These are phyloP conservation scores for Ciborinia camelliae DNA, from an alignment of 2,329 filamentous ascomycete genomes.

Conservation along the genomic window DNA sequence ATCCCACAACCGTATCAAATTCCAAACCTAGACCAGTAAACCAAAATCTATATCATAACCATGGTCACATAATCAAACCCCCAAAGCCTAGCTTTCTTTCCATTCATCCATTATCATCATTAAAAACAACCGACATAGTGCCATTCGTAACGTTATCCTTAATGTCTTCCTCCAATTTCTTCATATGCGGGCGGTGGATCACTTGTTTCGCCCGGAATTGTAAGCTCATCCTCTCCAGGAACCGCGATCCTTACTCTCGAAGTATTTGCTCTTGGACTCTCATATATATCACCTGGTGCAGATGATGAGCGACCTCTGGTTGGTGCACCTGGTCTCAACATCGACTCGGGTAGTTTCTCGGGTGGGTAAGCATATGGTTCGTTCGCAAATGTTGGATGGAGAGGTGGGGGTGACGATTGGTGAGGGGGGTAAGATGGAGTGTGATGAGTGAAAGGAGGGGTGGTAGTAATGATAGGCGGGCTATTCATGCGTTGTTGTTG, in stretches of 20 bases:
- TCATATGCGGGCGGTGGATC: constrained; percentile 17
- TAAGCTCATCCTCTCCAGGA: constrained; percentile 19
- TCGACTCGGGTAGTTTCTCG: constrained; percentile 15
- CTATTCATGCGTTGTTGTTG: constrained; percentile 3
- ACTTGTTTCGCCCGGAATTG: constrained; percentile 16
- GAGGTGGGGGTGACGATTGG: not conserved
- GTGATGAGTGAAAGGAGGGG: not conserved
- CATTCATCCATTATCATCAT: constrained; percentile 1
- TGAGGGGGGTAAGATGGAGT: not conserved
- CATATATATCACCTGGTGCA: constrained; percentile 8
- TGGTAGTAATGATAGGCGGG: constrained; percentile 2
- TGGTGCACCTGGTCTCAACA: constrained; percentile 1
- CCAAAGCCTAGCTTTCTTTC: not conserved
- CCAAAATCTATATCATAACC: not conserved
- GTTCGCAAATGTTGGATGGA: constrained; percentile 12
- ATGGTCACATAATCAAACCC: not conserved
- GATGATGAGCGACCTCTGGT: constrained; percentile 11
- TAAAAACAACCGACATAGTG: too few species aligned
- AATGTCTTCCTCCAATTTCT: not conserved
- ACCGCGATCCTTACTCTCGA: constrained; percentile 19
- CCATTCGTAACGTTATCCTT: not conserved
- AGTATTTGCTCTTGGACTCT: constrained; percentile 2
- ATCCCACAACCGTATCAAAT: not conserved
- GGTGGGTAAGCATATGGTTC: constrained; percentile 16
- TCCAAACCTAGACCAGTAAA: not conserved